phyloP scores from a whole-genome alignment of 1,284 basidiomycete species.

The Rhodotorula sp. region DNA sequence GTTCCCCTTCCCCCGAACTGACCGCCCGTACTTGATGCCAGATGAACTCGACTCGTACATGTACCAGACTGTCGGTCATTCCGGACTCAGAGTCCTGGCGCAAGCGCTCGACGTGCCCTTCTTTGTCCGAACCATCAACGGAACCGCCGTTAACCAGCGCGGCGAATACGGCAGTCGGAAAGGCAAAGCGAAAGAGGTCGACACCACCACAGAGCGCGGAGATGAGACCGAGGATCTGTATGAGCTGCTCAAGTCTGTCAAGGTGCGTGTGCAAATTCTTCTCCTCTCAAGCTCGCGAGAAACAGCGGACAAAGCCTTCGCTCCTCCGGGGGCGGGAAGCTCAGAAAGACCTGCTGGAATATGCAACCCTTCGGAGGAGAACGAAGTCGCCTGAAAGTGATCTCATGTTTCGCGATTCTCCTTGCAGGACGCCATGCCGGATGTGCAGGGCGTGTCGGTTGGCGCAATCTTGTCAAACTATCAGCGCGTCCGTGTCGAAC shows the following conservation, averaged over 20 bases:
- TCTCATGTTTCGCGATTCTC: constrained; percentile 7
- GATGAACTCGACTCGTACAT: constrained; percentile 99
- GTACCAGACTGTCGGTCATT: constrained; percentile 97
- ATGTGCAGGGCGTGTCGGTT: constrained; percentile 82
- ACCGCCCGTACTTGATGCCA: constrained; percentile 47
- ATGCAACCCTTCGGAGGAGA: neutral
- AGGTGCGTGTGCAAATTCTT: constrained; percentile 56
- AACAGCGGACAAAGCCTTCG: neutral
- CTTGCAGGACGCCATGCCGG: constrained; percentile 68
- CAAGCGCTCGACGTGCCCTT: constrained; percentile 81
- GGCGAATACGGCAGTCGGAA: constrained; percentile 71
- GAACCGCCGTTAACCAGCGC: constrained; percentile 74
- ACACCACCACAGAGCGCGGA: constrained; percentile 50
- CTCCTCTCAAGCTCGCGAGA: neutral
- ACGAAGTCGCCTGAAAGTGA: no score
- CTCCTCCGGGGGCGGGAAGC: neutral
- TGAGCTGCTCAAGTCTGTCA: constrained; percentile 70
- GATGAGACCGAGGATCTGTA: constrained; percentile 97
- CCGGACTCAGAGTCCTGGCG: constrained; percentile 84
- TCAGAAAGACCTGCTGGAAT: neutral
- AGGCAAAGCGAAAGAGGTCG: constrained; percentile 37
- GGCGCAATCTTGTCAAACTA: constrained; percentile 98
- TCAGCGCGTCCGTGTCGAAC: constrained; percentile 93
- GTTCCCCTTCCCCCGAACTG: neutral
- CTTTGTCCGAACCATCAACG: constrained; percentile 75